Base-by-base conservation (phyloP, 805 yeast genomes). In the Starmerella floris region DNA sequence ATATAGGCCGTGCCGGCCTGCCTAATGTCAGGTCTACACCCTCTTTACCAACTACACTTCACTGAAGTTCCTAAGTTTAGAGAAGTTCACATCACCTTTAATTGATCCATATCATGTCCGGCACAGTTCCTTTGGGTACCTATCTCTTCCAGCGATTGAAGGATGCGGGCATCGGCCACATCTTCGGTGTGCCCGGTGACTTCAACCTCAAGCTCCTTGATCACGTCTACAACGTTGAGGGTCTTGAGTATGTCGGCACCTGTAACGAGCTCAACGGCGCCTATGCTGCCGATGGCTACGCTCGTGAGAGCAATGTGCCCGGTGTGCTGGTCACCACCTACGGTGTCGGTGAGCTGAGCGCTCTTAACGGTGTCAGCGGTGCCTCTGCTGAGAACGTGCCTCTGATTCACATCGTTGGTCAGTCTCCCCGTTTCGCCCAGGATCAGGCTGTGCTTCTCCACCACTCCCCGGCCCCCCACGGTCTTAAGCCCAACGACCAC, bases 201-300 rank as follows among this genome's bases (percentile, higher is more conserved):
- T 66, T 63, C 61, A 66, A 67, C 54, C 55, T 66, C 44, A 54
- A 58, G 36, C 54, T 66, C 37, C 61, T 66, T 23, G 70, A 66
- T 55, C 58, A 56, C 49, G 51, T 66, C 45, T 52, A 55, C 51
- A 50, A 52, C 23, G 62, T 59, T 35, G 64, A 69, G 5, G 68
- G 70, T 5, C 58, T 79, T 51, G 62, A 73, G 41, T 84, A 93
- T 83, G 67, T 82, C 37, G 94, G 94, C 21, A 74, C 76, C 46
- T 83, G 94, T 64, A 85, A 85, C 56, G 96, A 85, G 63, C 68
- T 85, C 50, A 87, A 85, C 56, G 79, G 91, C 3, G 91, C 93
- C 8, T 85, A 87, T 58, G 77, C 91, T 5, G 87, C 88, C 6
- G 95, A 87, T 59, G 96, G 95, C 4, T 87, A 83, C 55, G 75